A percentile compares a stretch with the other conserved stretches of the same genome.
Conservation (phyloP, 176 grass and related monocot genomes). For the Luzula sylvatica region DNA sequence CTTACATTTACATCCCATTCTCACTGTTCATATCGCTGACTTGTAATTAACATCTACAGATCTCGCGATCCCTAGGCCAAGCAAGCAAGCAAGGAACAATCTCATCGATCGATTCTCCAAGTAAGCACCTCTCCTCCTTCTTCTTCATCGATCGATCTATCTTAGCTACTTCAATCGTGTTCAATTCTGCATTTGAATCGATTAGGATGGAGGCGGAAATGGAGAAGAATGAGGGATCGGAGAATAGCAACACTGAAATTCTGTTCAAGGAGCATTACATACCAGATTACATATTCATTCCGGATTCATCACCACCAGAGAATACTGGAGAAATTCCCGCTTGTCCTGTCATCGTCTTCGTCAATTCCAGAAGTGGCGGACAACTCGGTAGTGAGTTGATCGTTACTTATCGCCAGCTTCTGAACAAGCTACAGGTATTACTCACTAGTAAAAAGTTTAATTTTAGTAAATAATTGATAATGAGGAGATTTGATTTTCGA, state of each 20-base stretch:
- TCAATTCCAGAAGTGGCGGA: constrained; percentile 76
- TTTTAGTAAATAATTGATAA: neutral
- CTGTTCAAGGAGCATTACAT: constrained; percentile 43
- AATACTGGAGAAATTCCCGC: constrained; percentile 18
- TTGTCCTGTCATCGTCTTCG: constrained; percentile 73
- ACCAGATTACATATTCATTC: constrained; percentile 70
- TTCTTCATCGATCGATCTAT: neutral
- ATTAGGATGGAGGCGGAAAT: constrained; percentile 47
- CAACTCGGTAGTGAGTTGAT: constrained; percentile 79
- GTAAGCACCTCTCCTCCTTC: neutral
- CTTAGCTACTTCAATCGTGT: neutral
- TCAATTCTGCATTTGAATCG: neutral
- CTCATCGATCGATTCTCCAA: neutral
- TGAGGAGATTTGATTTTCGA: neutral
- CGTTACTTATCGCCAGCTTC: constrained; percentile 64
- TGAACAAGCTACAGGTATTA: constrained; percentile 59
- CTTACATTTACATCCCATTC: neutral
- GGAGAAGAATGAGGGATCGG: constrained; percentile 21
- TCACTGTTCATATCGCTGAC: neutral
- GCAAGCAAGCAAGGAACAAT: neutral
- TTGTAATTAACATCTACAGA: neutral
- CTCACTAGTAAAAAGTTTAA: neutral
- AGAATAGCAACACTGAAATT: too few species aligned
- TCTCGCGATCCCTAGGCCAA: neutral
- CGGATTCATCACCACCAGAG: constrained; percentile 22